Percentiles rank a stretch among this genome's conserved stretches.
Conservation (phyloP, 495 filamentous ascomycete genomes). For the Bacidia rubella region DNA sequence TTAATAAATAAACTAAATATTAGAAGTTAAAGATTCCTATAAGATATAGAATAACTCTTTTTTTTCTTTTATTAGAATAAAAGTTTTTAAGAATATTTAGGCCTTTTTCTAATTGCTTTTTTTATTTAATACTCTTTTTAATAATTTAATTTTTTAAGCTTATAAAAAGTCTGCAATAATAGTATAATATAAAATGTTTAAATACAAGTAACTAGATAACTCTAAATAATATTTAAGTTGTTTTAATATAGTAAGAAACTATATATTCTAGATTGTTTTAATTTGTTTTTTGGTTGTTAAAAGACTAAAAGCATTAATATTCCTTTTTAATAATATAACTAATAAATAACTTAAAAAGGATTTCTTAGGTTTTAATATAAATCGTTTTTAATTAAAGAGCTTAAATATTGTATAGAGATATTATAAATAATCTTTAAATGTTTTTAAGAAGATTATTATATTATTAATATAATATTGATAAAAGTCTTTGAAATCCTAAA, state of each 20-base stretch:
- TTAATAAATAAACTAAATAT: not conserved
- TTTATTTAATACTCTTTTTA: not conserved
- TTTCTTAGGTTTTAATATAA: not conserved
- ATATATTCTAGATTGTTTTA: not conserved
- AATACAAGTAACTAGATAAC: not conserved
- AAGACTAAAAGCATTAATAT: no score
- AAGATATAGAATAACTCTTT: not conserved
- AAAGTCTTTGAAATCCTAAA: not conserved
- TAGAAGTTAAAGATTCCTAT: not conserved
- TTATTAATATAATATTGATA: conserved; percentile 4
- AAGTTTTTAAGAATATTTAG: not conserved
- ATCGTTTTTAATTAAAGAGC: not conserved
- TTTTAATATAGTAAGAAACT: not conserved
- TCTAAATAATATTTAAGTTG: not conserved
- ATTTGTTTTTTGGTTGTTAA: no score
- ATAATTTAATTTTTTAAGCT: not conserved
- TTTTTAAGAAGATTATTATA: conserved; percentile 5
- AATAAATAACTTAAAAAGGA: no score
- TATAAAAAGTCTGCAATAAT: not conserved
- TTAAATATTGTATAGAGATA: not conserved
- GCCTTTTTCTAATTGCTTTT: not conserved
- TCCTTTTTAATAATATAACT: no score
- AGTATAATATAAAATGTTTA: not conserved
- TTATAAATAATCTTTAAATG: conserved; percentile 1
- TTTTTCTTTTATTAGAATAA: not conserved